Base-by-base conservation (phyloP, 2,329 filamentous ascomycete genomes). In the Alternaria tenuissima region DNA sequence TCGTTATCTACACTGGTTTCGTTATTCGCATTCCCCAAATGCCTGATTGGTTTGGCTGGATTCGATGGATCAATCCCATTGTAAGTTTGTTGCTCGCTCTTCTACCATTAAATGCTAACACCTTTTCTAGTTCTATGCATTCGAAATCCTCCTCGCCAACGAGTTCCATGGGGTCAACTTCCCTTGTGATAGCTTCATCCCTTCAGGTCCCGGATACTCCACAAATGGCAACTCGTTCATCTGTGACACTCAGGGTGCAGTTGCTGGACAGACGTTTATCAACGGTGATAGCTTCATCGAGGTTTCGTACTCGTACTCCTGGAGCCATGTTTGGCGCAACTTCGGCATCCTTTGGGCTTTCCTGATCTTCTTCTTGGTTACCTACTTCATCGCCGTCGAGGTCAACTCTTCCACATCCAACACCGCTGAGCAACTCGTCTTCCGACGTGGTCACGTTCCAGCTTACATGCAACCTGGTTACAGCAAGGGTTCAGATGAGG, bases 81-180 rank as follows among this genome's bases (percentile, higher is more conserved):
- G 42, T 44, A 28, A 28, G 42, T 11, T n/a, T 28, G 24, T 28
- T 9, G 14, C 8, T 18, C 42, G 7, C 3, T 28, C 4, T 6
- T 11, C 5, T 28, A 28, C 7, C 22, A 28, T 44, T 24, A 18
- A 7, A 3, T 3, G 16, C 24, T 44, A 43, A 43, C 16, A 26
- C 22, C 2, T 16, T 26, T 14, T 6, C 14, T 44, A 44, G 42
- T 88, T 87, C 4, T 96, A 95, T 68, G 88, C 88, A 0, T 96
- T 95, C 72, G 92, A 96, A 76, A 84, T 88, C 0, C 81, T 96
- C 16, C 88, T 94, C 81, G 86, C 91, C 59, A 96, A 96, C 76
- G 93, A 97, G 76, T 76, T 78, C 65, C 6, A 78, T 39, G 74
- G 74, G 9, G 72, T 72, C 18, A 41, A 72, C 18, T 77, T 73